Conservation (phyloP, 176 grass and related monocot genomes). For the Stipa capillata region DNA sequence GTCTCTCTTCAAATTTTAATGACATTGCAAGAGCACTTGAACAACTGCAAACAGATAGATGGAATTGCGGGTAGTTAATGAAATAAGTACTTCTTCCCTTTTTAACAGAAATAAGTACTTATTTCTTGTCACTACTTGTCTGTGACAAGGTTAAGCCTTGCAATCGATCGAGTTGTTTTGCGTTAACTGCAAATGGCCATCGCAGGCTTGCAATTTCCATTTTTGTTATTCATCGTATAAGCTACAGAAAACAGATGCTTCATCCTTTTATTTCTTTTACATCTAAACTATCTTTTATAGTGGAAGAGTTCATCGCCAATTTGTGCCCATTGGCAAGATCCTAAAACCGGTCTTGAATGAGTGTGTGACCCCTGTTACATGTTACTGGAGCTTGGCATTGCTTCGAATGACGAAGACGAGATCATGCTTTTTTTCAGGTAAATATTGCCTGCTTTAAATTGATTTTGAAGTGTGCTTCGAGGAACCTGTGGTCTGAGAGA, state of each 20-base stretch:
- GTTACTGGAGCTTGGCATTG: conserved; percentile 70
- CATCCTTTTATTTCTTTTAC: background rate
- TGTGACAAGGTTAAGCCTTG: background rate
- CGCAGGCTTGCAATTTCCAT: background rate
- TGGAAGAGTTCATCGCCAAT: conserved; percentile 43
- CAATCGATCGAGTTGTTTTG: background rate
- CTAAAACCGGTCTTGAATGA: conserved; percentile 61
- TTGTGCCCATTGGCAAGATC: conserved; percentile 58
- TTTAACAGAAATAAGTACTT: background rate
- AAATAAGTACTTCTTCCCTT: background rate
- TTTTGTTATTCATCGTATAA: background rate
- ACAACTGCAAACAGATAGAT: background rate
- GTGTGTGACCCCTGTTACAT: conserved; percentile 54
- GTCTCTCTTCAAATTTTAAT: background rate
- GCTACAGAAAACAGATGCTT: background rate
- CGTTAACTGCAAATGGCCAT: background rate
- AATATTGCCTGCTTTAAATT: background rate
- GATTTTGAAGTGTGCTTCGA: background rate
- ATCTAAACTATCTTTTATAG: conserved; percentile 1
- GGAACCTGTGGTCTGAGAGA: background rate
- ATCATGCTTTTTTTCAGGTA: conserved; percentile 57
- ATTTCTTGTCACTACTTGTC: background rate
- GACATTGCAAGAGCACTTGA: background rate
- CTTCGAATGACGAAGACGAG: conserved; percentile 43
- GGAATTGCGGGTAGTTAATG: background rate